phyloP scores from a whole-genome alignment of 768 basidiomycete species.

The Leccinum arenicola region DNA sequence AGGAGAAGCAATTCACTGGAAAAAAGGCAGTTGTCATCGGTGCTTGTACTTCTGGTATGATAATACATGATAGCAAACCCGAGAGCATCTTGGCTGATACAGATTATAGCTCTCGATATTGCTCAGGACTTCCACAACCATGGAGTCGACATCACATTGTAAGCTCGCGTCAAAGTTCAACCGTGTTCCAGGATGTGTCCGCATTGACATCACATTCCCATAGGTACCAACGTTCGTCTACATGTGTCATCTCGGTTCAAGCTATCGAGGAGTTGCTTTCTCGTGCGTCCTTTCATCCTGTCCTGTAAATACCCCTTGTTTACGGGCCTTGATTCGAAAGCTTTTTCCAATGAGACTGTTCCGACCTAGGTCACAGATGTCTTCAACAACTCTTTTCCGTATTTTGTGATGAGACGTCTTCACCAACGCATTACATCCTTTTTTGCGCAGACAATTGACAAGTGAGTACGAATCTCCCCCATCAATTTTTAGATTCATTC shows the following conservation, averaged over 20 bases:
- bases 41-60: conserved; percentile 58
- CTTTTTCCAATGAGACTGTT: conserved; percentile 15
- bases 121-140: conserved; percentile 34
- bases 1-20: conserved; percentile 53
- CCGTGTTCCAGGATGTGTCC: too few relatives aligned
- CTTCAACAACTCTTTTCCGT: conserved; percentile 16
- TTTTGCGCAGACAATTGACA: conserved; percentile 24
- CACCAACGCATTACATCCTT: conserved; percentile 19
- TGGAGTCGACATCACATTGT: conserved; percentile 32
- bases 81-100: conserved; percentile 8
- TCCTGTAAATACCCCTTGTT: not conserved
- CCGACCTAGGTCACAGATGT: conserved; percentile 24
- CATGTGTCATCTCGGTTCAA: conserved; percentile 16
- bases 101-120: conserved; percentile 33
- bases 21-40: conserved; percentile 71
- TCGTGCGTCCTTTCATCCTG: conserved; percentile 5
- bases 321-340: conserved; percentile 1
- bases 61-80: not conserved
- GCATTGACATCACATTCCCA: not conserved
- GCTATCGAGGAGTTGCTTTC: conserved; percentile 6
- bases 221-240: conserved; percentile 28
- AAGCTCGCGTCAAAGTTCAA: not conserved
- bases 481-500: not conserved
- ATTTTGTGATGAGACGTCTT: conserved; percentile 13
- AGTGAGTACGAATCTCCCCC: conserved; percentile 13